Conservation (phyloP, 2,329 filamentous ascomycete genomes). For the Neonectria faginata region DNA sequence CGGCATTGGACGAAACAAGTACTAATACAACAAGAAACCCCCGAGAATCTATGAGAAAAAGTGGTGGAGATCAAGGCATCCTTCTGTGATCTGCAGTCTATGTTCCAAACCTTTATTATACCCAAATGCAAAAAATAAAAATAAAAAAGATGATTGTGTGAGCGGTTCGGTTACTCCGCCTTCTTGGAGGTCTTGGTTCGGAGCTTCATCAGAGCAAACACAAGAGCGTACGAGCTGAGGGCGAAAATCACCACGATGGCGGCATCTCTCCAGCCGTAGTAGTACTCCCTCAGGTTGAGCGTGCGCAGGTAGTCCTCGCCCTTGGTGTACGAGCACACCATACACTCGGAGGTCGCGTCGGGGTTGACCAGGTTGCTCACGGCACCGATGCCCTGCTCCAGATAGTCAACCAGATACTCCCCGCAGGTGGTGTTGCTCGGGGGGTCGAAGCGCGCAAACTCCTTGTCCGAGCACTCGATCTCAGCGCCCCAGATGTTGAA, state of each 20-base stretch:
- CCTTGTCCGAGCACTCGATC: slow-evolving; percentile 59
- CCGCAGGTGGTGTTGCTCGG: slow-evolving; percentile 65
- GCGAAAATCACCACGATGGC: slow-evolving; percentile 69
- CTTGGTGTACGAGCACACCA: slow-evolving; percentile 69
- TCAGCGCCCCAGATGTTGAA: slow-evolving; percentile 62
- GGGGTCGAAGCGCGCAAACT: slow-evolving; percentile 65
- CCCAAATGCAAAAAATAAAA: not conserved
- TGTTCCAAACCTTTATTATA: not conserved
- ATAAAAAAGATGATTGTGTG: not conserved
- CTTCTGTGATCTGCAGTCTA: not conserved
- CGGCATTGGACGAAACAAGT: not conserved
- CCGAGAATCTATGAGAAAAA: not conserved
- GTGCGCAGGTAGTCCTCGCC: slow-evolving; percentile 71
- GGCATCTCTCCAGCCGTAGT: slow-evolving; percentile 75
- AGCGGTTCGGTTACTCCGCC: slow-evolving; percentile 48
- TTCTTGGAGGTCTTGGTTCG: slow-evolving; percentile 62
- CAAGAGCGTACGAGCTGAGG: slow-evolving; percentile 63
- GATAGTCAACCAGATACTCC: slow-evolving; percentile 67
- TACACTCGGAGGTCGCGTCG: slow-evolving; percentile 64
- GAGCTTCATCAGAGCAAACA: slow-evolving; percentile 61
- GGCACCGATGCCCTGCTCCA: slow-evolving; percentile 57
- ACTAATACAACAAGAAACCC: not conserved
- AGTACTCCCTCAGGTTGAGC: slow-evolving; percentile 70
- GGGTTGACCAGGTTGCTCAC: slow-evolving; percentile 69
- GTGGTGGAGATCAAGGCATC: not conserved